A percentile compares a stretch with the other conserved stretches of the same genome.
Evolutionary conservation across 306 rosid species (phyloP).

Genomic region (barrel medic (Medicago truncatula)): DNA sequence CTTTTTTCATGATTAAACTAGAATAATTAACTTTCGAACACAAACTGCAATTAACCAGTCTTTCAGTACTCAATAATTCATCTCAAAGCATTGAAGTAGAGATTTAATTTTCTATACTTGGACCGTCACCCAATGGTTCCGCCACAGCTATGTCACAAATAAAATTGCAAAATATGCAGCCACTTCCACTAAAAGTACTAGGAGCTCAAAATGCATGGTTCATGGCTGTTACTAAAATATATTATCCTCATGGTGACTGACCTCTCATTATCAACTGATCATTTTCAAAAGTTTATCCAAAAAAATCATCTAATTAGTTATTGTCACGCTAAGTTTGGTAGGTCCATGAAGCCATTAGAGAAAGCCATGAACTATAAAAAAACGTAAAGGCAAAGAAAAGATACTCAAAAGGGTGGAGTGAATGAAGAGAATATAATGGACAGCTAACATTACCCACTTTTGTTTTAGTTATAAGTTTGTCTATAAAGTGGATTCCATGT

Average conservation of each 20-base stretch:
- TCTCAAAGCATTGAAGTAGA: background rate
- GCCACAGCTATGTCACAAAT: background rate
- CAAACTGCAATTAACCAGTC: too few relatives aligned
- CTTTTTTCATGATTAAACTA: background rate
- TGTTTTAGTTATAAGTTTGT: slow-evolving; percentile 30
- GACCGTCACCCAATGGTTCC: background rate
- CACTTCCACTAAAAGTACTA: slow-evolving; percentile 2
- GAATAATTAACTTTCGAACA: background rate
- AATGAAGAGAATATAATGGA: slow-evolving; percentile 41
- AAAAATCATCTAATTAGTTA: slow-evolving; percentile 5
- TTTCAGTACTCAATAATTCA: background rate
- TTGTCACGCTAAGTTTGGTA: slow-evolving; percentile 38
- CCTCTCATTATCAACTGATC: slow-evolving; percentile 37
- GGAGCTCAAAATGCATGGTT: slow-evolving; percentile 32
- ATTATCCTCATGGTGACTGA: slow-evolving; percentile 47
- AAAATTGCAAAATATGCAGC: background rate
- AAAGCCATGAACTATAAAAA: slow-evolving; percentile 30
- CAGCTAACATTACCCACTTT: slow-evolving; percentile 40
- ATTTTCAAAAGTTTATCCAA: slow-evolving; percentile 10
- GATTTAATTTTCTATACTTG: background rate
- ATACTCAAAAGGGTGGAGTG: background rate
- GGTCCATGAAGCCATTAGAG: slow-evolving; percentile 43
- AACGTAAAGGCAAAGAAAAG: slow-evolving; percentile 26
- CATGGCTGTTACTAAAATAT: slow-evolving; percentile 34
- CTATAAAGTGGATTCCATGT: slow-evolving; percentile 46